phyloP scores from a whole-genome alignment of 495 filamentous ascomycete species.

The Podospora australis region DNA sequence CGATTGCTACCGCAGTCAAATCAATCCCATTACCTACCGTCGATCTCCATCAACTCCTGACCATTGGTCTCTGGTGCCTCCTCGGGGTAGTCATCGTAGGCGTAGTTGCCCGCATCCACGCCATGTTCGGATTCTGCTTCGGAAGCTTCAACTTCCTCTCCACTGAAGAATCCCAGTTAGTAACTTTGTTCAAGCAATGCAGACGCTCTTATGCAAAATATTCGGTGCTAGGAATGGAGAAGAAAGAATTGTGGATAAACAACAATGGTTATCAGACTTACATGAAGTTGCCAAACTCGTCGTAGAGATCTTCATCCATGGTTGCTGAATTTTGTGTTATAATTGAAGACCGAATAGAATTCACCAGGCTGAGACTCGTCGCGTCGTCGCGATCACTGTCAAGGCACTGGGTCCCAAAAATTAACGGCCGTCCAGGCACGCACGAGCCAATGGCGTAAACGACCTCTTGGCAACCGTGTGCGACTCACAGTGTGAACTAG shows the following conservation, averaged over 20 bases:
- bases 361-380: constrained; percentile 2
- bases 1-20: not conserved
- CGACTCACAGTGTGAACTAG: too few relatives aligned
- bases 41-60: constrained; percentile 91
- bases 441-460: constrained; percentile 1
- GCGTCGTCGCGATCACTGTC: constrained; percentile 2
- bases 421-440: constrained; percentile 2
- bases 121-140: constrained; percentile 77
- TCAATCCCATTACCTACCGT: constrained; percentile 65
- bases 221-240: not conserved
- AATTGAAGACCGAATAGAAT: not conserved
- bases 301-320: constrained; percentile 34
- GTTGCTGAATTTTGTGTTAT: constrained; percentile 15
- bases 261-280: constrained; percentile 5
- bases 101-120: constrained; percentile 67
- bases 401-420: constrained; percentile 10
- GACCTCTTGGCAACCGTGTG: not conserved
- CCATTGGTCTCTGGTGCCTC: constrained; percentile 55
- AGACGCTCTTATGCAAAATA: not conserved
- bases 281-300: constrained; percentile 36
- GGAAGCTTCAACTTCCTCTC: constrained; percentile 73
- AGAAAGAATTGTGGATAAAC: not conserved
- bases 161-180: constrained; percentile 43
- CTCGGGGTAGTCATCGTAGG: constrained; percentile 68
- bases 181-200: not conserved